Conservation (phyloP, 306 rosid genomes). For the Vigna angularis region DNA sequence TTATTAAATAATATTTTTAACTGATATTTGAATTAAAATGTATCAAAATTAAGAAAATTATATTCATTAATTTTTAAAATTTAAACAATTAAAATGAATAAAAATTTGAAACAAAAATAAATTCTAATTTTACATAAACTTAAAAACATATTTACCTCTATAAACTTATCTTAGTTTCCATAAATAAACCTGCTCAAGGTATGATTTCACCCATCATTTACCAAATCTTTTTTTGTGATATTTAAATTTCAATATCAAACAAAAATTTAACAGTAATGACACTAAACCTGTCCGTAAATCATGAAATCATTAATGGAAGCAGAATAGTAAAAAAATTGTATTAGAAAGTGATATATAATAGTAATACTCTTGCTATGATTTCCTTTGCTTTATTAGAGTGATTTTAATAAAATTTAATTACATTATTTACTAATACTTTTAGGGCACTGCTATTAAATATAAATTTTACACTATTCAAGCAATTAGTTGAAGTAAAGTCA, state of each 20-base stretch:
- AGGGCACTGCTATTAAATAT: not conserved
- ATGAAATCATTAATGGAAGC: slow-evolving; percentile 28
- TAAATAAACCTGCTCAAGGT: too few species aligned
- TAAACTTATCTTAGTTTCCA: too few species aligned
- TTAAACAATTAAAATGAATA: too few species aligned
- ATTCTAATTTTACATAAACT: too few species aligned
- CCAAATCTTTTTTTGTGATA: not conserved
- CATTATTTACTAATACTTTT: not conserved
- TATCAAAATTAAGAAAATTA: too few species aligned
- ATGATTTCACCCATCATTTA: not conserved
- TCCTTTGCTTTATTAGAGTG: not conserved
- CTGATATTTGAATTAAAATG: too few species aligned
- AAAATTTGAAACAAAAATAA: too few species aligned
- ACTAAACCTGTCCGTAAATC: not conserved
- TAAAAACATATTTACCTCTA: too few species aligned
- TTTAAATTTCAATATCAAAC: not conserved
- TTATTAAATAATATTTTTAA: too few species aligned
- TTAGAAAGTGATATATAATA: not conserved
- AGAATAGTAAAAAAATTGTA: not conserved
- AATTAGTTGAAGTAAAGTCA: slow-evolving; percentile 31
- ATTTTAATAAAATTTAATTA: not conserved
- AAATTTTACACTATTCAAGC: not conserved
- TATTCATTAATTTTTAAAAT: too few species aligned
- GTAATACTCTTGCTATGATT: not conserved
- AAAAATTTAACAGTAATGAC: not conserved